A percentile compares a stretch with the other conserved stretches of the same genome.
These are phyloP conservation scores for Neurospora cerealis DNA, from an alignment of 495 filamentous ascomycete species.

Conservation along the genomic window DNA sequence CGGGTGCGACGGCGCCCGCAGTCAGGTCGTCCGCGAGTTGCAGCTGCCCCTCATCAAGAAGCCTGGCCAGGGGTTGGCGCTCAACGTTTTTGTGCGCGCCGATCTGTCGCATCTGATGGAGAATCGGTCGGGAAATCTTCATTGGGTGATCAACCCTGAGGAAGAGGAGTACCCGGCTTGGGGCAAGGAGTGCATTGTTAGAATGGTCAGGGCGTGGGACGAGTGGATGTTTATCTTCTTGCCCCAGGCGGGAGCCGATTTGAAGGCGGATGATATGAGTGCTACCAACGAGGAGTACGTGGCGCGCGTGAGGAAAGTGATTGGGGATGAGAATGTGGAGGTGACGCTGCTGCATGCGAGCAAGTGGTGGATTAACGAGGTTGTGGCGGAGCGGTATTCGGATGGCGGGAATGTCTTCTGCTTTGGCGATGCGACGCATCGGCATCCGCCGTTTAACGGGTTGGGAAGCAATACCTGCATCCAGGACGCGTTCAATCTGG, in stretches of 20 bases:
- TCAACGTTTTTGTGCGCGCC: conserved; percentile 43
- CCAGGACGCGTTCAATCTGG: conserved; percentile 40
- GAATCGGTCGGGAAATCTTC: conserved; percentile 43
- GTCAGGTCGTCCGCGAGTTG: conserved; percentile 39
- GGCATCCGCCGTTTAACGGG: conserved; percentile 38
- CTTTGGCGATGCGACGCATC: conserved; percentile 38
- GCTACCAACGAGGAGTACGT: conserved; percentile 27
- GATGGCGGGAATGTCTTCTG: conserved; percentile 32
- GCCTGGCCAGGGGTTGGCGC: conserved; percentile 43
- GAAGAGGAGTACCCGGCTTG: conserved; percentile 22
- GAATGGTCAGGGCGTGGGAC: conserved; percentile 35
- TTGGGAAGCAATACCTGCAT: conserved; percentile 41
- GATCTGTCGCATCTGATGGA: conserved; percentile 42
- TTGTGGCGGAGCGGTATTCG: conserved; percentile 31
- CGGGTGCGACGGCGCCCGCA: conserved; percentile 47
- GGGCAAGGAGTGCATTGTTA: conserved; percentile 24
- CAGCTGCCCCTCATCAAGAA: conserved; percentile 38
- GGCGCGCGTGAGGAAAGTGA: conserved; percentile 32
- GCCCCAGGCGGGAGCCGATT: conserved; percentile 19
- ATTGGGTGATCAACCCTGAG: conserved; percentile 38
- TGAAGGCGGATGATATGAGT: conserved; percentile 21
- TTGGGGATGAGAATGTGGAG: conserved; percentile 38
- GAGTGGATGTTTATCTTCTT: conserved; percentile 39
- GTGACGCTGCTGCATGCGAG: conserved; percentile 27
- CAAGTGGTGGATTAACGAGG: conserved; percentile 36